These are phyloP conservation scores for Capronia epimyces DNA, from an alignment of 2,329 filamentous ascomycete genomes.

Conservation along the genomic window DNA sequence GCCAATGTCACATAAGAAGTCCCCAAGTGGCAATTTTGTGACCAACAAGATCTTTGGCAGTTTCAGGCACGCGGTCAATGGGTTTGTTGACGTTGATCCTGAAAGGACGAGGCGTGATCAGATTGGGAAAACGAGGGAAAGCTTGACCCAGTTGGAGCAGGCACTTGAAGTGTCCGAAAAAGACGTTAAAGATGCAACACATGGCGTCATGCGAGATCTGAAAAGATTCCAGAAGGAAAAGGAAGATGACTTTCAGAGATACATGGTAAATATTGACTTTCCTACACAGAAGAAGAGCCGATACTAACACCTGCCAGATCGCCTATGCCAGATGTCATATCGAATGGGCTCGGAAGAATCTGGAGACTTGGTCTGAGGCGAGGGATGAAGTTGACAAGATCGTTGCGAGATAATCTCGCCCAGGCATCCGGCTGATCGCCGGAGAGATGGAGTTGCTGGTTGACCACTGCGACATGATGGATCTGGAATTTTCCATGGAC, in stretches of 20 bases:
- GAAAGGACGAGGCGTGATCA: constrained; percentile 86
- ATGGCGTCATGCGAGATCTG: constrained; percentile 80
- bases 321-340: constrained; percentile 89
- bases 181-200: constrained; percentile 88
- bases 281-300: neutral
- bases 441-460: neutral
- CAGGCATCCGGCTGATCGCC: neutral
- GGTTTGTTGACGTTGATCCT: constrained; percentile 92
- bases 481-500: neutral
- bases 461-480: neutral
- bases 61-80: constrained; percentile 90
- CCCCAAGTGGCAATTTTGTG: constrained; percentile 80
- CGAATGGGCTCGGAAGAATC: constrained; percentile 87
- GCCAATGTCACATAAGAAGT: constrained; percentile 62
- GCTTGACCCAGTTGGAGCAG: constrained; percentile 75
- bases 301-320: constrained; percentile 52
- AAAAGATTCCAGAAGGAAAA: constrained; percentile 93
- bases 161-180: constrained; percentile 81
- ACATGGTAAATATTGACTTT: constrained; percentile 69
- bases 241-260: constrained; percentile 84
- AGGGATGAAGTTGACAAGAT: constrained; percentile 85
- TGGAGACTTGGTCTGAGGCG: constrained; percentile 89
- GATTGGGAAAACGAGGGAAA: constrained; percentile 92
- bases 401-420: constrained; percentile 35
- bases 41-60: constrained; percentile 90